Evolutionary conservation across 2,329 filamentous ascomycete genomes (phyloP).

Genomic region (Fusarium sp.): DNA sequence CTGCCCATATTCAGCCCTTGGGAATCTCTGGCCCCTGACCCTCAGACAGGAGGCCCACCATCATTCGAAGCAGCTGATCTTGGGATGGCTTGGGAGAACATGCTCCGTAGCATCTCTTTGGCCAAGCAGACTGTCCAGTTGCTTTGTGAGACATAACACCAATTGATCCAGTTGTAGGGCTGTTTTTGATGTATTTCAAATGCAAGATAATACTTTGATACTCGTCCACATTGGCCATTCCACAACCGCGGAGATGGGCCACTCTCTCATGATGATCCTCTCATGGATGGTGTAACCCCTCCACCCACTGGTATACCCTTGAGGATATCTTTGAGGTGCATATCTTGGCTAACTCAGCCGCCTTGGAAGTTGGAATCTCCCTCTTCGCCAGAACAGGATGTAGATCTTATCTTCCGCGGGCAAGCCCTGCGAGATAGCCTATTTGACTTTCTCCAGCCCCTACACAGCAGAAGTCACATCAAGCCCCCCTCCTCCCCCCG

Average conservation of each 20-base stretch:
- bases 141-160: background rate
- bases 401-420: constrained; percentile 4
- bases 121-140: background rate
- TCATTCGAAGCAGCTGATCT: background rate
- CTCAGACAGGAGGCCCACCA: constrained; percentile 7
- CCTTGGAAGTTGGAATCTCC: background rate
- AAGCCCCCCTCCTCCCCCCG: background rate
- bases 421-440: constrained; percentile 2
- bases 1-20: background rate
- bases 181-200: background rate
- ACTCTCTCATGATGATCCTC: background rate
- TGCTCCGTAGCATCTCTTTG: background rate
- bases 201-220: background rate
- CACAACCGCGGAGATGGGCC: background rate
- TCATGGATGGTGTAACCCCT: background rate
- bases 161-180: background rate
- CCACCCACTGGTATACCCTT: background rate
- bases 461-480: background rate
- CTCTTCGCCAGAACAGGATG: background rate
- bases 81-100: background rate
- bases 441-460: background rate
- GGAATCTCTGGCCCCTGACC: background rate
- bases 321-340: background rate
- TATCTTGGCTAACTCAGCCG: background rate
- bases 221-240: background rate